These are phyloP conservation scores for Colletotrichum sp. DNA, from an alignment of 2,329 filamentous ascomycete genomes.

Conservation along the genomic window DNA sequence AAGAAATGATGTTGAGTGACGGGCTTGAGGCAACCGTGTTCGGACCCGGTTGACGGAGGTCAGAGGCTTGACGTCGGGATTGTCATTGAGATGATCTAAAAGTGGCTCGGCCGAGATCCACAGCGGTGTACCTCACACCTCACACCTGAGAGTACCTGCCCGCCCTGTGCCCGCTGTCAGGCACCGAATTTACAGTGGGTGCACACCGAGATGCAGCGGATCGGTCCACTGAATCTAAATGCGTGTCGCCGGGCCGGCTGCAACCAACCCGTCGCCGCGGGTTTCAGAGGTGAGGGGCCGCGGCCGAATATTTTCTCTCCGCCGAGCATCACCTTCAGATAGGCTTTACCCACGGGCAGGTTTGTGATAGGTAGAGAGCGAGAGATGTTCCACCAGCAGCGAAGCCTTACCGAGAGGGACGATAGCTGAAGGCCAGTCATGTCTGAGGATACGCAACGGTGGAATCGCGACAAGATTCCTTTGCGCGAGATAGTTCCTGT, in stretches of 20 bases:
- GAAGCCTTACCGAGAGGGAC: background rate
- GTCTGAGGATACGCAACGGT: background rate
- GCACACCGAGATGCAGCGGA: background rate
- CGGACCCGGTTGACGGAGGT: background rate
- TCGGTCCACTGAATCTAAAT: background rate
- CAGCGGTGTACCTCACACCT: background rate
- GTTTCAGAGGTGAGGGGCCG: background rate
- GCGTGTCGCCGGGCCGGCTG: background rate
- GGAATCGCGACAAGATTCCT: background rate
- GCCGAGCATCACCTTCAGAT: background rate
- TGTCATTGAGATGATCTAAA: background rate
- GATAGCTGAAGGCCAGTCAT: background rate
- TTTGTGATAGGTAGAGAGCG: background rate
- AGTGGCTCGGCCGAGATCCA: background rate
- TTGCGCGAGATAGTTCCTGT: background rate
- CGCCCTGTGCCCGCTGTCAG: background rate
- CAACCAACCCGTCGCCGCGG: background rate
- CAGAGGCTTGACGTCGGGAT: background rate
- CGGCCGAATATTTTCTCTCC: background rate
- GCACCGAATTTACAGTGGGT: background rate
- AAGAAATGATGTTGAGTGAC: background rate
- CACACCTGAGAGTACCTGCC: background rate
- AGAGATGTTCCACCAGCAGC: too few relatives aligned
- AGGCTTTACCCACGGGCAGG: too few relatives aligned
- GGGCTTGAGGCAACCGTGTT: constrained; percentile 5